These are phyloP conservation scores for Epichloe baconii DNA, from an alignment of 2,329 filamentous ascomycete genomes.

Conservation along the genomic window DNA sequence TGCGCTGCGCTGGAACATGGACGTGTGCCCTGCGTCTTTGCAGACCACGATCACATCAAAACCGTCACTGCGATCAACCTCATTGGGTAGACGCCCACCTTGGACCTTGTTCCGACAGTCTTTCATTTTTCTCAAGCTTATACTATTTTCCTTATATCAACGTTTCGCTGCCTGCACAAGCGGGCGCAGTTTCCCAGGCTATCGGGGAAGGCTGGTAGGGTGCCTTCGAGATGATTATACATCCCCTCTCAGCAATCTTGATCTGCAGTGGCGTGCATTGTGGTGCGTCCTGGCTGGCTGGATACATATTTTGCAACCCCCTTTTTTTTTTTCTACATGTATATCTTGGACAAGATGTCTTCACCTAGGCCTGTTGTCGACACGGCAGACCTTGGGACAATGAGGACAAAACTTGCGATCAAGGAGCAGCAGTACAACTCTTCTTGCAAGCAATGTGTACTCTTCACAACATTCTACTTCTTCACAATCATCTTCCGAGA, in stretches of 20 bases:
- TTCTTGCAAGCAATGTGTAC: neutral
- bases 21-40: slow-evolving; percentile 5
- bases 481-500: slow-evolving; percentile 10
- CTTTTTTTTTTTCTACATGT: slow-evolving; percentile 8
- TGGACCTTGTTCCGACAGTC: neutral
- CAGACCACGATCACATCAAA: slow-evolving; percentile 4
- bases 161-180: neutral
- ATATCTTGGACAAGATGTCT: slow-evolving; percentile 12
- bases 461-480: neutral
- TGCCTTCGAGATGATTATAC: slow-evolving; percentile 13
- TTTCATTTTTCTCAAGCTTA: neutral
- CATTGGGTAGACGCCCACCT: slow-evolving; percentile 9
- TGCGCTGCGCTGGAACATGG: slow-evolving; percentile 11
- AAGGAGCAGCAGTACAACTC: neutral
- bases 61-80: slow-evolving; percentile 4
- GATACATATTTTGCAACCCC: slow-evolving; percentile 7
- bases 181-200: neutral
- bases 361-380: slow-evolving; percentile 6
- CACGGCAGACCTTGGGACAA: neutral
- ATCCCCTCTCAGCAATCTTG: slow-evolving; percentile 7
- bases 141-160: neutral
- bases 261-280: slow-evolving; percentile 4
- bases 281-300: slow-evolving; percentile 13
- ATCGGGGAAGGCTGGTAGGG: slow-evolving; percentile 3
- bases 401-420: neutral